These are phyloP conservation scores for Exophiala xenobiotica DNA, from an alignment of 2,329 filamentous ascomycete genomes.

Conservation along the genomic window DNA sequence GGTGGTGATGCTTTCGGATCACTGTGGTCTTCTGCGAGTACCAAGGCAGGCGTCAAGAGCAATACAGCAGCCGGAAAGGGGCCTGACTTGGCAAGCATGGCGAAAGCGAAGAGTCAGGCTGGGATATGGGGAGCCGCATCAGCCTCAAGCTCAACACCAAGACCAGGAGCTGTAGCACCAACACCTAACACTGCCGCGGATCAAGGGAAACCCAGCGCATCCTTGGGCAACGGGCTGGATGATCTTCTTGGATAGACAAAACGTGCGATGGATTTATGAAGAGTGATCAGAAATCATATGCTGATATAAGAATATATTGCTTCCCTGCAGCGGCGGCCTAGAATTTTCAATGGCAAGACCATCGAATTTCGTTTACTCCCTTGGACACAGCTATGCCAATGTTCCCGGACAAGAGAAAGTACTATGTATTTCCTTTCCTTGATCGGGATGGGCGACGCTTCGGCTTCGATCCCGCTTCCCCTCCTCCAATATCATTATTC, in stretches of 20 bases:
- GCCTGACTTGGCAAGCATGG: conserved; percentile 85
- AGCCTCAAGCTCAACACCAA: conserved; percentile 48
- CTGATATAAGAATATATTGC: no score
- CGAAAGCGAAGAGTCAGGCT: conserved; percentile 95
- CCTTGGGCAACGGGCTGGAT: conserved; percentile 40
- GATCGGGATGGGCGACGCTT: no score
- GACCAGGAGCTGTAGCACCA: conserved; percentile 43
- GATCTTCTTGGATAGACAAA: conserved; percentile 46
- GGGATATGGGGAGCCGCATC: conserved; percentile 85
- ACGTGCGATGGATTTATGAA: conserved; percentile 4
- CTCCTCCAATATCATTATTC: conserved; percentile 1
- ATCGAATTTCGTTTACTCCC: no score
- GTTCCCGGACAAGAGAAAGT: no score
- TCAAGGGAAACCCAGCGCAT: conserved; percentile 37
- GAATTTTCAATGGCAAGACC: no score
- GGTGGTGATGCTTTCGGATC: conserved; percentile 87
- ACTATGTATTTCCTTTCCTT: no score
- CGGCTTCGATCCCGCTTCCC: background rate
- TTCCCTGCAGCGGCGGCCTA: no score
- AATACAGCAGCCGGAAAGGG: conserved; percentile 66
- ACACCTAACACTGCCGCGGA: conserved; percentile 38
- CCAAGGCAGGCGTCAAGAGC: conserved; percentile 67
- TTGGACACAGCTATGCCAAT: no score
- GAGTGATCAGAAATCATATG: conserved; percentile 1
- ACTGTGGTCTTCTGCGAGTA: conserved; percentile 70